Percentiles rank a stretch among this genome's conserved stretches.
phyloP scores from a whole-genome alignment of 164 flowering plant genomes.

The Buxus sempervirens region DNA sequence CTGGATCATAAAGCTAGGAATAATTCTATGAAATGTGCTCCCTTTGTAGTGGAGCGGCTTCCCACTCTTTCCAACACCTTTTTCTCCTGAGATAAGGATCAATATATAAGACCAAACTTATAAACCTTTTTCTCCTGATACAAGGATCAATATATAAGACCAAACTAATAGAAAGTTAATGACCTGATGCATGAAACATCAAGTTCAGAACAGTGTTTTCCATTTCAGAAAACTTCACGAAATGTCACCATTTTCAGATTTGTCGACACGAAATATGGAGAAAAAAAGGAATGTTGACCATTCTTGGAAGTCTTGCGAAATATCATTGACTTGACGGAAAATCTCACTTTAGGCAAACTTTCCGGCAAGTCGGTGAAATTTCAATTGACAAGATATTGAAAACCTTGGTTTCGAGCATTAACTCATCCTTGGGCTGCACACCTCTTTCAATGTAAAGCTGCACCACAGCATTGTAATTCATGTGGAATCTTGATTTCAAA shows the following conservation, averaged over 20 bases:
- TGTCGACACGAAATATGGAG: too few species aligned
- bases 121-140: slow-evolving; percentile 90
- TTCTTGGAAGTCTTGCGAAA: too few species aligned
- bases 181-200: neutral
- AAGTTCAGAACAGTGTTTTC: neutral
- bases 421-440: neutral
- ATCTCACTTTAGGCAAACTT: too few species aligned
- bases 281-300: too few species aligned
- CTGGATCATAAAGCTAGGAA: slow-evolving; percentile 97
- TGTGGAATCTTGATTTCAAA: neutral
- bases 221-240: too few species aligned
- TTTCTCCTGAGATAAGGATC: slow-evolving; percentile 58
- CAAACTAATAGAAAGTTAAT: neutral
- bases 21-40: slow-evolving; percentile 86
- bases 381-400: too few species aligned
- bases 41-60: slow-evolving; percentile 96
- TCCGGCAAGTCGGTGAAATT: too few species aligned
- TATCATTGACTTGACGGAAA: too few species aligned
- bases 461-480: neutral
- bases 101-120: neutral
- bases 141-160: too few species aligned
- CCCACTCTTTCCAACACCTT: slow-evolving; percentile 76
- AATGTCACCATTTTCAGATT: too few species aligned
- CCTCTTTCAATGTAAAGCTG: neutral
- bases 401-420: too few species aligned